Percentiles rank a stretch among this genome's conserved stretches.
Conservation (phyloP, 768 basidiomycete species). For the Kwoniella mangroviensis region DNA sequence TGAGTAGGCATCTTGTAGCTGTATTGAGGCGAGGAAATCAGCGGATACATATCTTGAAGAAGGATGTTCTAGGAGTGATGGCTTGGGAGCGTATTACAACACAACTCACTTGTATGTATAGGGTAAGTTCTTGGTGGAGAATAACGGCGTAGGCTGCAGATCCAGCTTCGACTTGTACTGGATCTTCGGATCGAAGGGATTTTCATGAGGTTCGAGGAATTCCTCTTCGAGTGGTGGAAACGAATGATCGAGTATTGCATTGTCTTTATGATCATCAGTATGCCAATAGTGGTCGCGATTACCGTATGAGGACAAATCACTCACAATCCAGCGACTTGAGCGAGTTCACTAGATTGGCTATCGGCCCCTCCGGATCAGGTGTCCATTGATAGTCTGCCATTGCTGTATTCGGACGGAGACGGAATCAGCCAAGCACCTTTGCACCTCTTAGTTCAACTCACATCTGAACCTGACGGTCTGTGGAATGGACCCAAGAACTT, state of each 20-base stretch:
- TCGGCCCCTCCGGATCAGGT: slow-evolving; percentile 72
- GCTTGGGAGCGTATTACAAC: no score
- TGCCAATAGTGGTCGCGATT: background rate
- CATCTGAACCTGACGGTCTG: slow-evolving; percentile 90
- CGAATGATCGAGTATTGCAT: slow-evolving; percentile 70
- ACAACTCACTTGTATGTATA: slow-evolving; percentile 58
- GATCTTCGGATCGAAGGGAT: slow-evolving; percentile 22
- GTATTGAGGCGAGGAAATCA: slow-evolving; percentile 15
- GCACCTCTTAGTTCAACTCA: slow-evolving; percentile 59
- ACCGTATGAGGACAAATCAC: slow-evolving; percentile 28
- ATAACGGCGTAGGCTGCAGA: slow-evolving; percentile 85
- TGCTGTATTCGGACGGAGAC: slow-evolving; percentile 61
- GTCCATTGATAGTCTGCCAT: slow-evolving; percentile 94
- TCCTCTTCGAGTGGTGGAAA: slow-evolving; percentile 74
- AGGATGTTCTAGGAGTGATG: no score
- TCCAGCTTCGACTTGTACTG: slow-evolving; percentile 63
- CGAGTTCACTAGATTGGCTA: slow-evolving; percentile 70
- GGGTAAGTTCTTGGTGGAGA: slow-evolving; percentile 68
- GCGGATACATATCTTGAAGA: background rate
- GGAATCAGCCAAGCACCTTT: background rate
- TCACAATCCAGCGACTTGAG: slow-evolving; percentile 84
- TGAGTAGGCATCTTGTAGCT: slow-evolving; percentile 40
- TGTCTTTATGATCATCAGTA: slow-evolving; percentile 62
- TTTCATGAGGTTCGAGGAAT: slow-evolving; percentile 61
- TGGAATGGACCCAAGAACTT: slow-evolving; percentile 70